phyloP scores from a whole-genome alignment of 2,329 filamentous ascomycete genomes.

The Neonectria hederae region DNA sequence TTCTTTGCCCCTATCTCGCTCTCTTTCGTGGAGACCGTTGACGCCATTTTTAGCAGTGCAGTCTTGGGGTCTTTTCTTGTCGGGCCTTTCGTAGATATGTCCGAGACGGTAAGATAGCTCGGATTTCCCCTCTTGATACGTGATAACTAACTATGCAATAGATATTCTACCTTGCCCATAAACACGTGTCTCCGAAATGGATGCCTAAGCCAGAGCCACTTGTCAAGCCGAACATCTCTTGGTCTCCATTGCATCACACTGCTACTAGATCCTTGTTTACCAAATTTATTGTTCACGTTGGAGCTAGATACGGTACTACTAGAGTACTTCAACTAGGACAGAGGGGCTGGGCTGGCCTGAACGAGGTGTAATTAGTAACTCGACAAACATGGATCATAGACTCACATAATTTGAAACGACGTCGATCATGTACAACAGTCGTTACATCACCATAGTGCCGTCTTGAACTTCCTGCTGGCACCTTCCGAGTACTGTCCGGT shows the following conservation, averaged over 20 bases:
- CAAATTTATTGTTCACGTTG: too few relatives aligned
- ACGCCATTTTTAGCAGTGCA: background rate
- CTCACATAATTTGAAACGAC: too few relatives aligned
- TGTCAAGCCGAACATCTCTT: background rate
- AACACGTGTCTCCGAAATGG: background rate
- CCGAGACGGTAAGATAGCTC: background rate
- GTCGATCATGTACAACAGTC: too few relatives aligned
- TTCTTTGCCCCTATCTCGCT: background rate
- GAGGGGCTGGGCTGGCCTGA: too few relatives aligned
- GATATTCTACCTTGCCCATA: constrained; percentile 4
- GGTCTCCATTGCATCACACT: background rate
- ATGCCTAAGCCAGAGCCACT: background rate
- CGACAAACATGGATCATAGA: too few relatives aligned
- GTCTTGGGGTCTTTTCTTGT: background rate
- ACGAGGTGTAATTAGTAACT: too few relatives aligned
- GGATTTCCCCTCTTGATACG: background rate
- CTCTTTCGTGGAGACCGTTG: background rate
- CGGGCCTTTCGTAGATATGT: background rate
- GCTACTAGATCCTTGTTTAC: too few relatives aligned
- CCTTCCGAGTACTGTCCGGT: too few relatives aligned
- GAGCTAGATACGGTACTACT: too few relatives aligned
- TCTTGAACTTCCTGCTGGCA: too few relatives aligned
- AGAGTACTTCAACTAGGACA: too few relatives aligned
- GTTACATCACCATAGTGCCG: too few relatives aligned
- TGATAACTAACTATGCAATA: background rate